Evolutionary conservation across 768 basidiomycete genomes (phyloP).

Genomic region (Thelephora aurantiotincta): DNA sequence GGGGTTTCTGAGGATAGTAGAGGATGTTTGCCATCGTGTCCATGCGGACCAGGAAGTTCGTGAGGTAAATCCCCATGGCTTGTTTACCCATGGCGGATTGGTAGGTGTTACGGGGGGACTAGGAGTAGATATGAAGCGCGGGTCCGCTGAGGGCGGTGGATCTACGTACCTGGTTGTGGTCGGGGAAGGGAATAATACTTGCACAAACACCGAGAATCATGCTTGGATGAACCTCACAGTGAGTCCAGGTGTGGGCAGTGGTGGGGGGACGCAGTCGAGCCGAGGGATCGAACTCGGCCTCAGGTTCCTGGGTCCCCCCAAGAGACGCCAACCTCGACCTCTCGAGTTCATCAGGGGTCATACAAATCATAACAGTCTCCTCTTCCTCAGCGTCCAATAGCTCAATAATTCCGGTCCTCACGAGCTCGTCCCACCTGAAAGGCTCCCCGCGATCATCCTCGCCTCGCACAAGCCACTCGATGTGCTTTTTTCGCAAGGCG

Average conservation of each 20-base stretch:
- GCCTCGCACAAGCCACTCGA: constrained; percentile 53
- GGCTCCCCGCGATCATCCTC: constrained; percentile 43
- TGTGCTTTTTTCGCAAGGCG: constrained; percentile 69
- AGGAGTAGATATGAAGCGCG: constrained; percentile 5
- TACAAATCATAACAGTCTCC: constrained; percentile 98
- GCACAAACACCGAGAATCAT: constrained; percentile 99
- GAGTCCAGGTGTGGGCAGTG: constrained; percentile 88
- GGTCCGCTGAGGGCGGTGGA: neutral
- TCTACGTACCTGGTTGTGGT: constrained; percentile 84
- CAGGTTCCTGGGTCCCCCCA: constrained; percentile 45
- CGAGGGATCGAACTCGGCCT: constrained; percentile 71
- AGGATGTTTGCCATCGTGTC: constrained; percentile 99
- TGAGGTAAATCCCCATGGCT: constrained; percentile 98
- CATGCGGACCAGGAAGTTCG: constrained; percentile 97
- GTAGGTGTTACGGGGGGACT: constrained; percentile 99
- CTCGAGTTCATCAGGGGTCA: constrained; percentile 94
- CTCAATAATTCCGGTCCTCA: constrained; percentile 85
- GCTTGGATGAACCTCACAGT: constrained; percentile 97
- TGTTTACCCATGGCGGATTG: constrained; percentile 99
- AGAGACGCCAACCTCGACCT: constrained; percentile 56
- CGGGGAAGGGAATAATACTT: constrained; percentile 98
- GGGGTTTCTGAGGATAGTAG: constrained; percentile 98
- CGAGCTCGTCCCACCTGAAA: constrained; percentile 66
- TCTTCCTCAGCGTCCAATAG: constrained; percentile 97
- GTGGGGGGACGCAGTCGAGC: constrained; percentile 77